Conservation (phyloP, 108 stramenopile species). For the Cyclotella baltica region DNA sequence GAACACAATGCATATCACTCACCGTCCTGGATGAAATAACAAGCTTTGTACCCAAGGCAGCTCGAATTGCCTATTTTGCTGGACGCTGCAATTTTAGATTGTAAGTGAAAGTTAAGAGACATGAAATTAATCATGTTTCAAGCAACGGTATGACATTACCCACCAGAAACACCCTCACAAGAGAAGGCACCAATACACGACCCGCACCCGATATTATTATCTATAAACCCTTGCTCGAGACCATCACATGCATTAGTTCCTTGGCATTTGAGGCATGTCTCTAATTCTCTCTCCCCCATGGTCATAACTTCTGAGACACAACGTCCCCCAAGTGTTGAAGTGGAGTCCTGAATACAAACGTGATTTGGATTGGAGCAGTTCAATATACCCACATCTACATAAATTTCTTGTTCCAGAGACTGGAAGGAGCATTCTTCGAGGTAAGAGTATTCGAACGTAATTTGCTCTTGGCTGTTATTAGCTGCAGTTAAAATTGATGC, state of each 20-base stretch:
- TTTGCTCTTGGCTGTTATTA: too few relatives aligned
- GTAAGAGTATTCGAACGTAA: too few relatives aligned
- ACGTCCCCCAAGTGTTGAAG: not conserved
- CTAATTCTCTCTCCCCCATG: not conserved
- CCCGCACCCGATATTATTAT: not conserved
- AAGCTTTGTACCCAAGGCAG: not conserved
- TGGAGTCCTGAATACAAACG: not conserved
- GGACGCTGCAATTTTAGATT: not conserved
- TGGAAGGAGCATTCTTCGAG: constrained; percentile 1
- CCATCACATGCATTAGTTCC: not conserved
- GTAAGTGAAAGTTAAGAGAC: not conserved
- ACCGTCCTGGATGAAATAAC: not conserved
- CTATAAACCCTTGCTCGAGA: not conserved
- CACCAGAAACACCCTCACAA: not conserved
- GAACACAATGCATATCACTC: not conserved
- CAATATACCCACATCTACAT: not conserved
- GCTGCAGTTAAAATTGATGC: too few relatives aligned
- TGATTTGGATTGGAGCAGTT: not conserved
- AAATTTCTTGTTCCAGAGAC: not conserved
- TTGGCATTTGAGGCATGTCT: not conserved
- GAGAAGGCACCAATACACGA: not conserved
- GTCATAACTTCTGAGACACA: not conserved
- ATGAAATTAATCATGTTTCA: not conserved
- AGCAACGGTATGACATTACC: not conserved
- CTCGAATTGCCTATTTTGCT: constrained; percentile 1